Evolutionary conservation across 371 early-diverging fungal genomes (phyloP).

Genomic region (Choanephora cucurbitarum): DNA sequence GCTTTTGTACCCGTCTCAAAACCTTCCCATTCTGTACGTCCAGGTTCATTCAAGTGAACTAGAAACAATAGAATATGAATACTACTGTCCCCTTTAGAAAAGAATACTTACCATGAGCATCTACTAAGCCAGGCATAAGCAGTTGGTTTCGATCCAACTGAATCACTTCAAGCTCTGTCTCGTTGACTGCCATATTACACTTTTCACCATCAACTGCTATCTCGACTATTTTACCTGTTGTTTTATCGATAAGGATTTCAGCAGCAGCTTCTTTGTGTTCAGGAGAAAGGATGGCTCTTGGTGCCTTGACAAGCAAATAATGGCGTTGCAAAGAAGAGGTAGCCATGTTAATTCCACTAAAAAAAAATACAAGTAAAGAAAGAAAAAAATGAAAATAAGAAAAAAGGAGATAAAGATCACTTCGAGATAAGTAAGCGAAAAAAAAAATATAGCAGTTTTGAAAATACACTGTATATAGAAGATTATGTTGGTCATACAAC

Average conservation of each 20-base stretch:
- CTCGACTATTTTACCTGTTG: conserved; percentile 54
- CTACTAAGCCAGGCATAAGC: conserved; percentile 76
- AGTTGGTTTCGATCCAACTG: conserved; percentile 50
- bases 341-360: conserved; percentile 5
- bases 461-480: neutral
- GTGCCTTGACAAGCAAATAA: conserved; percentile 42
- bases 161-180: conserved; percentile 25
- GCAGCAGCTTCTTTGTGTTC: conserved; percentile 40
- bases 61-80: conserved; percentile 4
- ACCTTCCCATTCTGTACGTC: conserved; percentile 86
- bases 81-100: neutral
- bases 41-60: conserved; percentile 84
- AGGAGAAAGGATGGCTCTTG: conserved; percentile 48
- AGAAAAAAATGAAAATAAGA: conserved; percentile 1
- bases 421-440: too few relatives aligned
- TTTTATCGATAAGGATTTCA: conserved; percentile 50
- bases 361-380: neutral
- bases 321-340: conserved; percentile 10
- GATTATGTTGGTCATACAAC: neutral
- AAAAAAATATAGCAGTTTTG: too few relatives aligned
- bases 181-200: conserved; percentile 11
- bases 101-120: conserved; percentile 73
- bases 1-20: conserved; percentile 80
- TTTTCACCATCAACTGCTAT: conserved; percentile 24
- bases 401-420: neutral